Base-by-base conservation (phyloP, 1,284 basidiomycete genomes). In the Tremellales sp. region DNA sequence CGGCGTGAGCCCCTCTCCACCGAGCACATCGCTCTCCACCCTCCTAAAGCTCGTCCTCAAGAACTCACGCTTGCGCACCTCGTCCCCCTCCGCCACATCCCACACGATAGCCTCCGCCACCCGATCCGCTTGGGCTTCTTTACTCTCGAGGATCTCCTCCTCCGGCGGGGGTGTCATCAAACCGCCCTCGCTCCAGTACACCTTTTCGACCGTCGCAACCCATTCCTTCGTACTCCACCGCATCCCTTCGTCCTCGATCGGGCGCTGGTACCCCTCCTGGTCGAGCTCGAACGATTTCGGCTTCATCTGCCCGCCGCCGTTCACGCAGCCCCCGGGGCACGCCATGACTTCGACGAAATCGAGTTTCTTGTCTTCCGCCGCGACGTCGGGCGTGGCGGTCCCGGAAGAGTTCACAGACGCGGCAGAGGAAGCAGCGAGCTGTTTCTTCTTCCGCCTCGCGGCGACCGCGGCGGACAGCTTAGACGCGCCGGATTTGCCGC, bases 301-400 rank as follows among this genome's bases (percentile, higher is more conserved):
- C 56, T 85, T 84, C 60, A 93, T 77, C 74, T 98, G 95, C 2
- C 95, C 95, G 22, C 95, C 94, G 3, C 95, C 94, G 65, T 97
- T 97, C 40, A 97, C 89, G 67, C 95, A 98, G 5, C 95, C 95
- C 0, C 87, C 83, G 0, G 95, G 95, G 74, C 95, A 99, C 19
- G 95, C 95, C 95, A 99, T 98, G 51, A 99, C 92, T 65, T 99
- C 95, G 40, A 98, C 86, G 70, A 94, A 98, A 73, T 98, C 94
- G 68, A 94, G 87, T 27, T 81, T 77, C 60, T 75, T 76, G 43
- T 81, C 79, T 51, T 79, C 76, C 39, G 65, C 56, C 12, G 45
- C 51, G 6, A 61, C 58, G 3, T 52, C 56, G 1, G 62, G 57
- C 5, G 65, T 60, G 24, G 56, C 54, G 16, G 32, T 45, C 18